Evolutionary conservation across 1,284 basidiomycete genomes (phyloP).

Genomic region (Sporisorium scitamineum): DNA sequence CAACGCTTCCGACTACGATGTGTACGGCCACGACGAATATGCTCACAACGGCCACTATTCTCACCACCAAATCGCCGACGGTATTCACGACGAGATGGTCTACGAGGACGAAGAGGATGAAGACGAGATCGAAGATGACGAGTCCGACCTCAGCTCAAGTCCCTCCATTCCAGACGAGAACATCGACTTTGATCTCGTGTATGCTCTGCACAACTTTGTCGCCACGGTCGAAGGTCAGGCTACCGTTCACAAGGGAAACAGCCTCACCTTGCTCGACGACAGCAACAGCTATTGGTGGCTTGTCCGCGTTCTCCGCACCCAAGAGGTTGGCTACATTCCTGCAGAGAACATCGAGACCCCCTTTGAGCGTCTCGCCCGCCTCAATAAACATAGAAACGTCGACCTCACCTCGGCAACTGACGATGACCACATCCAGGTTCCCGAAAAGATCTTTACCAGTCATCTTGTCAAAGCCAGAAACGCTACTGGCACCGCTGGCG

Average conservation of each 20-base stretch:
- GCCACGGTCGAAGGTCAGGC: conserved; percentile 69
- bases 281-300: conserved; percentile 70
- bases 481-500: conserved; percentile 41
- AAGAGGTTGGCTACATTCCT: conserved; percentile 99
- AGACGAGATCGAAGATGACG: conserved; percentile 63
- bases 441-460: conserved; percentile 53
- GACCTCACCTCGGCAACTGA: conserved; percentile 73
- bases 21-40: conserved; percentile 37
- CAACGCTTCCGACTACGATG: conserved; percentile 28
- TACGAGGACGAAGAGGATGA: conserved; percentile 63
- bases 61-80: conserved; percentile 39
- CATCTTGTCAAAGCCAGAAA: conserved; percentile 64
- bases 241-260: conserved; percentile 69
- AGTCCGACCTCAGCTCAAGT: conserved; percentile 67
- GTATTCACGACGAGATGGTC: conserved; percentile 50
- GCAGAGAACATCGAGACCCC: conserved; percentile 99
- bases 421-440: conserved; percentile 66
- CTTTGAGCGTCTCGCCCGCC: conserved; percentile 90
- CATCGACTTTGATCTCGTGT: conserved; percentile 70
- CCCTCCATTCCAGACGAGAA: conserved; percentile 69
- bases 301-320: conserved; percentile 70
- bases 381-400: conserved; percentile 98
- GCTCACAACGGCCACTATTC: conserved; percentile 26
- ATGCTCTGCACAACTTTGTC: conserved; percentile 68
- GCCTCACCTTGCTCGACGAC: conserved; percentile 68